phyloP scores from a whole-genome alignment of 352 stramenopile genomes.

The Saprolegnia parasitica region DNA sequence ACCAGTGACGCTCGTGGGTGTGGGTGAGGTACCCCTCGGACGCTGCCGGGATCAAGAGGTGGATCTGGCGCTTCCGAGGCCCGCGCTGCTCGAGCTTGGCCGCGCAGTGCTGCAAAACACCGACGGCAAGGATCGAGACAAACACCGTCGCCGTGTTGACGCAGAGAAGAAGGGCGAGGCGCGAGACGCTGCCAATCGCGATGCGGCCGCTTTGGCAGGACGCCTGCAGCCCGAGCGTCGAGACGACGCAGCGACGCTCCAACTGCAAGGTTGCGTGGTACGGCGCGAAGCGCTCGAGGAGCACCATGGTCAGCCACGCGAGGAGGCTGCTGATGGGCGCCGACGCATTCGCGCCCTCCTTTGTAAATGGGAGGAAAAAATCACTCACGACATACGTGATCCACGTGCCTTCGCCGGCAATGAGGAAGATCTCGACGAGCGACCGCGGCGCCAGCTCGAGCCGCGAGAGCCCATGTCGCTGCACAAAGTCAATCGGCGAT shows the following conservation, averaged over 20 bases:
- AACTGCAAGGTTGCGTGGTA: background rate
- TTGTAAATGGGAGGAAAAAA: background rate
- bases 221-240: background rate
- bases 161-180: background rate
- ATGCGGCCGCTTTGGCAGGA: background rate
- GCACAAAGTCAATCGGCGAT: background rate
- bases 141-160: background rate
- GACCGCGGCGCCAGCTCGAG: background rate
- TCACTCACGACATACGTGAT: slow-evolving; percentile 13
- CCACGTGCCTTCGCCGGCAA: slow-evolving; percentile 9
- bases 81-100: background rate
- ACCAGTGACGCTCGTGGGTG: background rate
- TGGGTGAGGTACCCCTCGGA: background rate
- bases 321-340: slow-evolving; percentile 6
- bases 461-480: background rate
- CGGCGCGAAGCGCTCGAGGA: background rate
- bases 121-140: background rate
- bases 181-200: slow-evolving; percentile 12
- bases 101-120: background rate
- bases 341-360: background rate
- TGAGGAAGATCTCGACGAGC: background rate
- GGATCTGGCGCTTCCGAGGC: background rate
- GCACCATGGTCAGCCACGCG: background rate
- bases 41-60: background rate
- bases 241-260: background rate